Base-by-base conservation (phyloP, 371 early-diverging fungal genomes). In the Mucor irregularis region DNA sequence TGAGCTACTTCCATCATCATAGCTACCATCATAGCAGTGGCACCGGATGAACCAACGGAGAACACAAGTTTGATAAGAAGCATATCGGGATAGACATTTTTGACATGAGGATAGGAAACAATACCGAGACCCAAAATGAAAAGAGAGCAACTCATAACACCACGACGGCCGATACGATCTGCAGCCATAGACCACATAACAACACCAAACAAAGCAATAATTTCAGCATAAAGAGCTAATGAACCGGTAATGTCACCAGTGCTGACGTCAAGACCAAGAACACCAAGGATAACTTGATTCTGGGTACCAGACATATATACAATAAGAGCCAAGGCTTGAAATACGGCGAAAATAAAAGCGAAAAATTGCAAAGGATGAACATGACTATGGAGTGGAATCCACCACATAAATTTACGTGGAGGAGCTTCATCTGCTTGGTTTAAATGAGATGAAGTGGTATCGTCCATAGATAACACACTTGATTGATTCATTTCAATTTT, bases 11-110 rank as follows among this genome's bases (percentile, higher is more conserved):
- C 84, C 17, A 78, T 69, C 49, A 84, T 58, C 30, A 78, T 69
- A 10, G 80, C 84, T 1, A 83, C 77, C 76, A 87, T 76, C 93
- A 93, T 91, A 21, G 85, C 64, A 3, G 83, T 81, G 5, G 79
- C 68, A 0, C 88, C 88, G 8, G 90, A 76, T 4, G 88, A 82
- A 9, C 93, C 93, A 14, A 88, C 39, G 0, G 88, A 62, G 30
- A 85, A 89, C 8, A 87, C 34, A 2, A 85, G 59, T 14, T 81
- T 66, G 9, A 73, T 43, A 8, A 84, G 46, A n/a, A 89, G 42
- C 51, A 88, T 61, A 13, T 64, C 60, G 3, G 85, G 85, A 51
- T 81, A 84, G 1, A 83, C 69, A 28, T 69, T 71, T 9, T 49
- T 44, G n/a, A 78, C 76, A 44, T 68, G 70, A 16, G 86, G 75